A percentile compares a stretch with the other conserved stretches of the same genome.
phyloP scores from a whole-genome alignment of 2,329 filamentous ascomycete genomes.

The Xylariaceae sp. region DNA sequence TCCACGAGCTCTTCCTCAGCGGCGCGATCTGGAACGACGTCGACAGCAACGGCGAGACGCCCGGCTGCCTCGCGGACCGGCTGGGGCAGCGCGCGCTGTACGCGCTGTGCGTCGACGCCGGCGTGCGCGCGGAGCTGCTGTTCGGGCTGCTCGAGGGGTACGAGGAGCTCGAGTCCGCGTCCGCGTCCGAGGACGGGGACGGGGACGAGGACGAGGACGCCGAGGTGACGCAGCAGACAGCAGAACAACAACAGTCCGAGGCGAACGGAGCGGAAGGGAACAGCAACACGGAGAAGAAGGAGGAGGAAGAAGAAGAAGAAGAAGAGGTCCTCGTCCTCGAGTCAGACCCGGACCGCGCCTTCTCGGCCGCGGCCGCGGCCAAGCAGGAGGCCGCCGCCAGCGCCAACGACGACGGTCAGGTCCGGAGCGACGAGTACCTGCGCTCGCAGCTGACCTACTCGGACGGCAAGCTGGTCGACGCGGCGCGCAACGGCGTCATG shows the following conservation, averaged over 20 bases:
- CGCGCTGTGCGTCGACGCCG: slow-evolving; percentile 76
- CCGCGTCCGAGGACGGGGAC: slow-evolving; percentile 39
- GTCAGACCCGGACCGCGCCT: slow-evolving; percentile 20
- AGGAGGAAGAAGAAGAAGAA: slow-evolving; percentile 17
- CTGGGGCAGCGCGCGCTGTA: slow-evolving; percentile 68
- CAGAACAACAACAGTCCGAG: slow-evolving; percentile 1
- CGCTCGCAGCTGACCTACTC: slow-evolving; percentile 58
- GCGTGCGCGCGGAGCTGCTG: slow-evolving; percentile 82
- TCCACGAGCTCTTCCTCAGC: slow-evolving; percentile 72
- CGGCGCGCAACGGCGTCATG: slow-evolving; percentile 78
- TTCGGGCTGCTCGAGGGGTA: slow-evolving; percentile 78
- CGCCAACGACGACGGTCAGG: slow-evolving; percentile 33
- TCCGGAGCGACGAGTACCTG: slow-evolving; percentile 62
- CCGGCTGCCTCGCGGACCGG: slow-evolving; percentile 73
- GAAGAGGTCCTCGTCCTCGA: slow-evolving; percentile 18
- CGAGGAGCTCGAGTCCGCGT: slow-evolving; percentile 57
- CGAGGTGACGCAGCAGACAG: slow-evolving; percentile 6
- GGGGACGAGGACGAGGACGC: slow-evolving; percentile 33
- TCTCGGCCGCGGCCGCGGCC: slow-evolving; percentile 14
- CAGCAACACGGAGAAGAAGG: slow-evolving; percentile 6
- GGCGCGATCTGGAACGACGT: slow-evolving; percentile 98
- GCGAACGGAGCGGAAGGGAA: not conserved
- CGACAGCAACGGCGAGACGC: slow-evolving; percentile 78
- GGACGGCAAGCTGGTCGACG: slow-evolving; percentile 62
- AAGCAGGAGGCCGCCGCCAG: slow-evolving; percentile 24